Conservation (phyloP, 169 alveolate genomes). For the Babesia caballi region DNA sequence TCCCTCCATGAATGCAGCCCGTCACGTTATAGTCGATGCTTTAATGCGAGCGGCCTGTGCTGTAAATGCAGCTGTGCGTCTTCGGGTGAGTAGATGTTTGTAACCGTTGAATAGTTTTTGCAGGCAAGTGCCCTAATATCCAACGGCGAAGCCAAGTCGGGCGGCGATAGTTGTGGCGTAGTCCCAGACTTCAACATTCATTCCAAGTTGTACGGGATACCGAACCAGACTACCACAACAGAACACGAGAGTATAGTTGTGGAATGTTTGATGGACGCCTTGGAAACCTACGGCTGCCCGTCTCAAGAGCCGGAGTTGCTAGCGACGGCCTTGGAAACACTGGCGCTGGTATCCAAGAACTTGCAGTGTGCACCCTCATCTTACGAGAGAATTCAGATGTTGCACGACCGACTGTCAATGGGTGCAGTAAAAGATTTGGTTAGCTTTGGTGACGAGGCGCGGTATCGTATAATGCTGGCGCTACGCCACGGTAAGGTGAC, state of each 20-base stretch:
- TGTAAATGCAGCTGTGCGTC: constrained; percentile 4
- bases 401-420: neutral
- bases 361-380: neutral
- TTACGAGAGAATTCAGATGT: neutral
- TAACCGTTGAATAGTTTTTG: neutral
- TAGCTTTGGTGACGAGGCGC: constrained; percentile 1
- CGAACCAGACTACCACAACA: neutral
- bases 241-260: constrained; percentile 3
- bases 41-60: neutral
- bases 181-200: constrained; percentile 18
- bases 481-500: neutral
- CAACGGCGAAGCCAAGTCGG: neutral
- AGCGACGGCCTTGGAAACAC: constrained; percentile 16
- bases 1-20: constrained; percentile 7
- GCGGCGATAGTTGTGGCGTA: neutral
- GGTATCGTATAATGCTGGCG: constrained; percentile 20
- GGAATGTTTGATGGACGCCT: neutral
- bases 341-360: constrained; percentile 7
- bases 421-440: constrained; percentile 29
- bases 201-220: neutral
- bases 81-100: neutral
- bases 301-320: constrained; percentile 11
- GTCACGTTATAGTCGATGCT: neutral
- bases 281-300: constrained; percentile 3
- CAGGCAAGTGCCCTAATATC: neutral